A percentile compares a stretch with the other conserved stretches of the same genome.
Conservation (phyloP, 805 yeast species). For the Tetrapisispora nanseiensis region DNA sequence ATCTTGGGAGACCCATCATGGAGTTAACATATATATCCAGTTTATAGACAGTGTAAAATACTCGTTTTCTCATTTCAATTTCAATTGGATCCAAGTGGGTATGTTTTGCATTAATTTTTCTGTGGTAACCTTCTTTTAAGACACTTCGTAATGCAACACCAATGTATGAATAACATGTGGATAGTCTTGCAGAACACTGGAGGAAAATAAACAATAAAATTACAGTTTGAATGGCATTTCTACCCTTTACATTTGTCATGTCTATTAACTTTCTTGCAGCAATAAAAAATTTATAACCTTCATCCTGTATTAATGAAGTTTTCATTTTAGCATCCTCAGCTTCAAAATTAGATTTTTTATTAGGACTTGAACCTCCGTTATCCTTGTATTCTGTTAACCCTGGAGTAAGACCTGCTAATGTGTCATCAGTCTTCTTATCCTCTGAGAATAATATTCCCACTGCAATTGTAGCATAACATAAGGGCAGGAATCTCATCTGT, state of each 20-base stretch:
- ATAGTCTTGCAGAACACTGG: conserved; percentile 76
- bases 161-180: conserved; percentile 84
- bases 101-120: conserved; percentile 44
- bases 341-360: not conserved
- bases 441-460: conserved; percentile 70
- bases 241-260: conserved; percentile 76
- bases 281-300: conserved; percentile 74
- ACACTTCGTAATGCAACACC: conserved; percentile 86
- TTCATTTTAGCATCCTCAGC: conserved; percentile 6
- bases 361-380: no score
- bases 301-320: conserved; percentile 33
- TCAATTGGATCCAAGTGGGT: conserved; percentile 53
- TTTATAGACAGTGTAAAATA: conserved; percentile 83
- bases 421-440: conserved; percentile 7
- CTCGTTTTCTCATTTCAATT: conserved; percentile 72
- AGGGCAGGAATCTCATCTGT: conserved; percentile 71
- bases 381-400: not conserved
- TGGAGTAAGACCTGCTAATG: not conserved
- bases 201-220: conserved; percentile 78
- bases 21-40: conserved; percentile 88
- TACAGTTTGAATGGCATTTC: conserved; percentile 74
- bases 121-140: conserved; percentile 73
- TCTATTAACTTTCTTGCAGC: conserved; percentile 81
- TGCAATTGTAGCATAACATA: conserved; percentile 76
- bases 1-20: conserved; percentile 75